A percentile compares a stretch with the other conserved stretches of the same genome.
phyloP scores from a whole-genome alignment of 2,329 filamentous ascomycete genomes.

The Cladosporium sp. region DNA sequence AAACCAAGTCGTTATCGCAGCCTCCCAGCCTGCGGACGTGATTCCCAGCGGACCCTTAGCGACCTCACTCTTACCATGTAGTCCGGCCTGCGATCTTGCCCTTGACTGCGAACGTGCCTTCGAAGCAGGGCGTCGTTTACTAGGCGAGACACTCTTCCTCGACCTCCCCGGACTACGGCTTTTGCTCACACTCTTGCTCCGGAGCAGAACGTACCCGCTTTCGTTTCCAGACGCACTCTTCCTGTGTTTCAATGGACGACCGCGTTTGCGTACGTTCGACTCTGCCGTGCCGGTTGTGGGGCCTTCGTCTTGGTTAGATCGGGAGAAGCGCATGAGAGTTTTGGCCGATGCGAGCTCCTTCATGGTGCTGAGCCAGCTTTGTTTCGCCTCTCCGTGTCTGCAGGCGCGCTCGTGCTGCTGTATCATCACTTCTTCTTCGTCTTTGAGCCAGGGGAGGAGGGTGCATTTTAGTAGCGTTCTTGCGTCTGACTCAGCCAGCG shows the following conservation, averaged over 20 bases:
- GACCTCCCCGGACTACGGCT: slow-evolving; percentile 1
- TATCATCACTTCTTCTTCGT: not conserved
- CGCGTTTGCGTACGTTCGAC: slow-evolving; percentile 4
- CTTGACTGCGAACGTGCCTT: slow-evolving; percentile 3
- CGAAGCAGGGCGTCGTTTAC: not conserved
- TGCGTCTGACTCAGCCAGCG: not conserved
- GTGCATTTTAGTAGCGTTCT: slow-evolving; percentile 2
- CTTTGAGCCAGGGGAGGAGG: slow-evolving; percentile 7
- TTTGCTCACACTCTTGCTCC: slow-evolving; percentile 1
- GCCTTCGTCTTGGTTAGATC: not conserved
- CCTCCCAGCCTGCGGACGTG: not conserved
- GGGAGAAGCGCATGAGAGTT: slow-evolving; percentile 5
- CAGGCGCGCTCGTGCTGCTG: not conserved
- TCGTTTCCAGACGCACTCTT: slow-evolving; percentile 3
- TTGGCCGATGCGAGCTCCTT: slow-evolving; percentile 8
- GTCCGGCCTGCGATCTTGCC: not conserved
- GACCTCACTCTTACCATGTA: not conserved
- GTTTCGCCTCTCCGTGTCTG: not conserved
- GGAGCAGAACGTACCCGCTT: slow-evolving; percentile 6
- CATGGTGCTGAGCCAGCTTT: slow-evolving; percentile 1
- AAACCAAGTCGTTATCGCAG: slow-evolving; percentile 7
- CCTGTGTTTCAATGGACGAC: slow-evolving; percentile 4
- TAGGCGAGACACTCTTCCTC: slow-evolving; percentile 3
- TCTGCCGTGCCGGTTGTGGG: slow-evolving; percentile 10
- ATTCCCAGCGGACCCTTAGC: not conserved